phyloP scores from a whole-genome alignment of 169 alveolate genomes.

The Cryptosporidium sp. region DNA sequence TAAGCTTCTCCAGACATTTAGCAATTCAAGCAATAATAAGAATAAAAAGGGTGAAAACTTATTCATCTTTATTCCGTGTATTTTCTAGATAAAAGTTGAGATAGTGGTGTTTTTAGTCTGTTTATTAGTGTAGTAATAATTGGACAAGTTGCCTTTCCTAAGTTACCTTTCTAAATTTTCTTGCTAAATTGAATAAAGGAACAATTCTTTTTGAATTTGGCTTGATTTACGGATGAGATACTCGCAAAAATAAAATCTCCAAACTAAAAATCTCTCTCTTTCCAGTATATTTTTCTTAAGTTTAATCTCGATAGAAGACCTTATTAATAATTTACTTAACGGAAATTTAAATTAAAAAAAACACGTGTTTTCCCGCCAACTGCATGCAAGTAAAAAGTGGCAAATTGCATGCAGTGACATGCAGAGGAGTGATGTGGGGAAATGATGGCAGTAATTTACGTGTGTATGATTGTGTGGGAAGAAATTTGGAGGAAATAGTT shows the following conservation, averaged over 20 bases:
- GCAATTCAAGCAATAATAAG: background rate
- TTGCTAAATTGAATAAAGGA: too few species aligned
- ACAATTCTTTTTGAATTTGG: too few species aligned
- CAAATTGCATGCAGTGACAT: slow-evolving; percentile 56
- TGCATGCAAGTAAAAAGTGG: slow-evolving; percentile 51
- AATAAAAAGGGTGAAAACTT: too few species aligned
- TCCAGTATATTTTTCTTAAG: background rate
- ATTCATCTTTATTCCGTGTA: background rate
- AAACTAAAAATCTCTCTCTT: too few species aligned
- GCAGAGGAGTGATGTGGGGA: background rate
- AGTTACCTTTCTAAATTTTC: background rate
- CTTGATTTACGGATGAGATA: too few species aligned
- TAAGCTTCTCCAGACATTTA: background rate
- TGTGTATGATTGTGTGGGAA: slow-evolving; percentile 22
- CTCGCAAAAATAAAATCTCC: background rate
- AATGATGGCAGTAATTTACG: background rate
- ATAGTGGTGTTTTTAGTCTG: background rate
- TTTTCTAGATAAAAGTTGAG: background rate
- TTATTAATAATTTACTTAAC: slow-evolving; percentile 7
- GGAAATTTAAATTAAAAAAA: background rate
- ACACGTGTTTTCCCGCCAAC: slow-evolving; percentile 60
- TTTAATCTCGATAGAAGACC: background rate
- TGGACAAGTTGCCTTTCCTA: too few species aligned
- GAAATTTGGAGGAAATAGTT: background rate
- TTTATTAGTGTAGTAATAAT: too few species aligned